Evolutionary conservation across 2,329 filamentous ascomycete genomes (phyloP), one percentile per base, ranked within the genome.

Genomic region (Sclerotinia nivalis): DNA sequence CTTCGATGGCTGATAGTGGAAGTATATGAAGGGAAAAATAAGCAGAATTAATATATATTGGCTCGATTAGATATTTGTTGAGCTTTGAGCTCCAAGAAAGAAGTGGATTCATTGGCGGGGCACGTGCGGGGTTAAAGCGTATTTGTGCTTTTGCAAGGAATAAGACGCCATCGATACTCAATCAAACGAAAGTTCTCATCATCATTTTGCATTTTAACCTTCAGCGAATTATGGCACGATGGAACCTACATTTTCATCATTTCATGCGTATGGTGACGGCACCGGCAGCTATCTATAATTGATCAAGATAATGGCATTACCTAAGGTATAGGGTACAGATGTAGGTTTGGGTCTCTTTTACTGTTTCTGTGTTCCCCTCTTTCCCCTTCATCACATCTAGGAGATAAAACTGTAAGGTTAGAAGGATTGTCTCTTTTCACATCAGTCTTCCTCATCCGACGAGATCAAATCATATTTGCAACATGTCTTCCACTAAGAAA

Each of bases 401-500:
- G 40, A 43, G 34, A 65, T 40, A 52, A 43, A 65, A 40, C 22
- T 28, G n/a, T 28, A 65, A 52, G 34, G 22, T 40, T 20, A 18
- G 20, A 22, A n/a, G 25, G 37, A 18, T 31, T 50, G 22, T 37
- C 34, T 45, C 45, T 47, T 20, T 37, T 55, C 22, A 47, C 34
- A 28, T 60, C 58, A 43, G 22, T 34, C n/a, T n/a, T 60, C 40
- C 5, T 28, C n/a, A 22, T 55, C 31, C 31, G 31, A 20, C 34
- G 56, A 50, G 45, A 5, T 45, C 50, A 28, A 28, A n/a, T 25
- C 25, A 28, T 54, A 60, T 25, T 15, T 58, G 43, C 70, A 73
- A 52, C 64, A 75, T 67, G 74, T 70, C 67, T 66, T 49, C 72
- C 43, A 67, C 71, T 18, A 79, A 78, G 66, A 85, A 84, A 75